These are phyloP conservation scores for Claviceps purpurea DNA, from an alignment of 2,329 filamentous ascomycete genomes.

Conservation along the genomic window DNA sequence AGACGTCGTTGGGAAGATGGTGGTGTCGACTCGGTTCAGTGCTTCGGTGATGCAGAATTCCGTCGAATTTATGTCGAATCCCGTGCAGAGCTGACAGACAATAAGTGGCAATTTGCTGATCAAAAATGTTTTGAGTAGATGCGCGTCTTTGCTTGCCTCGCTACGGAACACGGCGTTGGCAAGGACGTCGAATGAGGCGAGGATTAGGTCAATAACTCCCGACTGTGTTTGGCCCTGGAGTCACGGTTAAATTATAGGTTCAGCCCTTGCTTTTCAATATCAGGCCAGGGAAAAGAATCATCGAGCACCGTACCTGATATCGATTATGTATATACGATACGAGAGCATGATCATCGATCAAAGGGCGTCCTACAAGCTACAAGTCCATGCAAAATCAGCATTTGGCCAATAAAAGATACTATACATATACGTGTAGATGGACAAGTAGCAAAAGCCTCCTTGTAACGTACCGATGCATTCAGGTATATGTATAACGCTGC, in stretches of 20 bases:
- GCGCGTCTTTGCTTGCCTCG: slow-evolving; percentile 44
- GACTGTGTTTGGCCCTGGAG: slow-evolving; percentile 59
- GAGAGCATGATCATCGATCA: slow-evolving; percentile 68
- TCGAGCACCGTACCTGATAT: slow-evolving; percentile 48
- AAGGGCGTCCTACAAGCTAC: slow-evolving; percentile 65
- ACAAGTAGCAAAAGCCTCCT: background rate
- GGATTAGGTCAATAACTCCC: slow-evolving; percentile 68
- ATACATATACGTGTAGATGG: background rate
- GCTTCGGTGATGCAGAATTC: slow-evolving; percentile 60
- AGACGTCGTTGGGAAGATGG: slow-evolving; percentile 51
- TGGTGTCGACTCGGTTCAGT: slow-evolving; percentile 68
- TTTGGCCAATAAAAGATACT: background rate
- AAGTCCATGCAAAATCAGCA: background rate
- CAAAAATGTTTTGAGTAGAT: slow-evolving; percentile 73
- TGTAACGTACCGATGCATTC: slow-evolving; percentile 54
- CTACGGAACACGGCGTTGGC: slow-evolving; percentile 69
- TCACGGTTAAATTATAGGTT: background rate
- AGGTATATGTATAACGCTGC: slow-evolving; percentile 78
- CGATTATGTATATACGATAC: slow-evolving; percentile 73
- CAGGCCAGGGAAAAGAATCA: background rate
- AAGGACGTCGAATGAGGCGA: slow-evolving; percentile 79
- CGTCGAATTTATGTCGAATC: slow-evolving; percentile 56
- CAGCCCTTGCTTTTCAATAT: slow-evolving; percentile 2
- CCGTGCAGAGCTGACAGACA: slow-evolving; percentile 32
- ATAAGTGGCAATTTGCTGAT: slow-evolving; percentile 52